Evolutionary conservation across 2,329 filamentous ascomycete genomes (phyloP), one percentile per base, ranked within the genome.

Genomic region (Claviceps digitariae): DNA sequence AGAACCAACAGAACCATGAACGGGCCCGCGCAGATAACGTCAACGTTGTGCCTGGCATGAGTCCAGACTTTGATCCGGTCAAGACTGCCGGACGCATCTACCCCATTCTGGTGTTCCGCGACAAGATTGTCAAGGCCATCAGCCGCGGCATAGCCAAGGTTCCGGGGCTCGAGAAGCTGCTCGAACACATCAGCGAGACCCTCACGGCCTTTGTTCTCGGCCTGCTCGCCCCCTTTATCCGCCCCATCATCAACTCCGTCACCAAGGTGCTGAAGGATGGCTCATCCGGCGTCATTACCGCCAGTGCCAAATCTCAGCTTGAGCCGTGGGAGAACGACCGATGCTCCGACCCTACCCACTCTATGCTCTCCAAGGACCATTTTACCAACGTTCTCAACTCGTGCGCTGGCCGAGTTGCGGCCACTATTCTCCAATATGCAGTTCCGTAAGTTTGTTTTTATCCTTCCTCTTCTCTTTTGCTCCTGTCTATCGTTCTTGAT

Each of bases 151-250:
- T 97, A 59, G 83, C 90, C 61, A 96, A 94, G 72, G 86, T 98
- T 41, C 93, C 93, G 0, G 91, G 91, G 0, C 76, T 98, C 4
- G 89, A 95, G 69, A 77, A 84, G 56, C 74, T 96, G n/a, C 82
- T 97, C 23, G 91, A 97, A 58, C 91, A 89, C 61, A 95, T 98
- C 62, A 88, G 86, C 53, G 93, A 98, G 71, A 91, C 87, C 1
- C 75, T 98, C 43, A 95, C 91, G 0, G 77, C 95, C 7, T 97
- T 97, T 65, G 81, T 98, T 50, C 78, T 98, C 57, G 90, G 90
- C 6, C 78, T 98, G 1, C 77, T 98, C 20, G 88, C 93, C 0
- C 93, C 93, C 0, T 97, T 94, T 67, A 79, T 98, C 57, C 82
- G 90, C 53, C 93, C 93, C 12, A 85, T 98, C 64, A 96, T 98